Conservation (phyloP, 2,329 filamentous ascomycete species). For the Microdochium bolleyi region DNA sequence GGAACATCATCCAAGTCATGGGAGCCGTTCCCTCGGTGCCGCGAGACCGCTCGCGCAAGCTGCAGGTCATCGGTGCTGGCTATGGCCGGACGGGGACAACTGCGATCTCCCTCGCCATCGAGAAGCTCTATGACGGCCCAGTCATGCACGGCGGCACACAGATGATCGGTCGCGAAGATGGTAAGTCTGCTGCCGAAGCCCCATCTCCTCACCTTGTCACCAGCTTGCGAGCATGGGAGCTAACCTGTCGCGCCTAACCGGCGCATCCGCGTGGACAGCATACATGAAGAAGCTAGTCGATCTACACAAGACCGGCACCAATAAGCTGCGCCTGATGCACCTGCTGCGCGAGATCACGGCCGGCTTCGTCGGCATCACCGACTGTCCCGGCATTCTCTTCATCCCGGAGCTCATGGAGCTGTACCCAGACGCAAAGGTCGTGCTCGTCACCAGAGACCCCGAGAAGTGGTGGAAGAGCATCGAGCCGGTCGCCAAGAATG, state of each 20-base stretch:
- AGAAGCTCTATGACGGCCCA: slow-evolving; percentile 36
- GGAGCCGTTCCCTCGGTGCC: slow-evolving; percentile 18
- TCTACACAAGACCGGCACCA: slow-evolving; percentile 12
- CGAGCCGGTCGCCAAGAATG: slow-evolving; percentile 8
- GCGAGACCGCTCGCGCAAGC: slow-evolving; percentile 16
- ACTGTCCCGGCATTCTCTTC: slow-evolving; percentile 31
- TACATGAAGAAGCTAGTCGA: slow-evolving; percentile 18
- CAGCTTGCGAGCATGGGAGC: too few species aligned
- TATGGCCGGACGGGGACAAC: slow-evolving; percentile 40
- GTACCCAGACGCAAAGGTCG: slow-evolving; percentile 39
- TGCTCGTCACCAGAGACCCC: slow-evolving; percentile 28
- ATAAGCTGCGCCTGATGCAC: slow-evolving; percentile 16
- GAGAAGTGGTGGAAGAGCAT: slow-evolving; percentile 25
- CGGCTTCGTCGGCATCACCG: slow-evolving; percentile 38
- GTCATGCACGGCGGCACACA: slow-evolving; percentile 39
- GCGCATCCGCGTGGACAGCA: slow-evolving; percentile 2
- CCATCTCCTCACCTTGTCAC: too few species aligned
- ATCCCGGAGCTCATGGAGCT: slow-evolving; percentile 35
- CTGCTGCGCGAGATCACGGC: slow-evolving; percentile 25
- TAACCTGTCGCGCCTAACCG: neutral
- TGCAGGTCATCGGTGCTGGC: slow-evolving; percentile 34
- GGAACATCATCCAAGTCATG: neutral
- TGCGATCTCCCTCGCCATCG: slow-evolving; percentile 38
- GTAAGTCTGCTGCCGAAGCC: slow-evolving; percentile 11
- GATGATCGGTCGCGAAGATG: slow-evolving; percentile 23